These are phyloP conservation scores for Aspergillus hortae DNA, from an alignment of 2,329 filamentous ascomycete species.

Conservation along the genomic window DNA sequence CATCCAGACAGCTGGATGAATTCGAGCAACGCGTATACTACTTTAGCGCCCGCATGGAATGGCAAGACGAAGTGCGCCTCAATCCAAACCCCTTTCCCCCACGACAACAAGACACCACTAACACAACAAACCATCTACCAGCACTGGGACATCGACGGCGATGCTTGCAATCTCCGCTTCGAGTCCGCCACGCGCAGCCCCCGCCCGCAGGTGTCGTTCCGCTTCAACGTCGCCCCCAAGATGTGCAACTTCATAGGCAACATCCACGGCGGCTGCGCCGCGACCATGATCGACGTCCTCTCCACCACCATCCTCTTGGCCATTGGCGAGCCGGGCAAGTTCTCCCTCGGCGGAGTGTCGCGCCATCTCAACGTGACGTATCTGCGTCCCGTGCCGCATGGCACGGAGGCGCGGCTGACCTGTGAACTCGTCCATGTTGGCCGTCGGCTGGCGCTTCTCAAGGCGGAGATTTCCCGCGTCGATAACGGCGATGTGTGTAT, in stretches of 20 bases:
- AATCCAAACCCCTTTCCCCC: neutral
- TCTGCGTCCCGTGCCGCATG: constrained; percentile 57
- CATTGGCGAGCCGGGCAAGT: constrained; percentile 57
- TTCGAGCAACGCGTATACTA: constrained; percentile 31
- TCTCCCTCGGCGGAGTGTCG: constrained; percentile 61
- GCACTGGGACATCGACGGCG: constrained; percentile 29
- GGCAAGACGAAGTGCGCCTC: constrained; percentile 14
- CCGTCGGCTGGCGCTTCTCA: constrained; percentile 51
- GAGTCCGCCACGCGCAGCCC: constrained; percentile 36
- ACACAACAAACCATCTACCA: constrained; percentile 11
- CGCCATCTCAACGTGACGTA: constrained; percentile 66
- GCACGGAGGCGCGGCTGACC: constrained; percentile 51
- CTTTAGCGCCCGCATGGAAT: constrained; percentile 20
- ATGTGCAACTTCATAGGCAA: constrained; percentile 90
- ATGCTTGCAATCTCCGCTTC: constrained; percentile 31
- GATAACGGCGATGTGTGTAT: constrained; percentile 54
- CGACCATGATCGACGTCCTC: constrained; percentile 65
- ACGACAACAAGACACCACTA: neutral
- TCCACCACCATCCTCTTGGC: constrained; percentile 59
- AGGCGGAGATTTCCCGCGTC: constrained; percentile 53
- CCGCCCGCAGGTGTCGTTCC: constrained; percentile 31
- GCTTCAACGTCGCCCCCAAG: constrained; percentile 69
- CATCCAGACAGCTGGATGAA: constrained; percentile 24
- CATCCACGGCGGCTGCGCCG: constrained; percentile 76
- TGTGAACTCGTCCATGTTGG: constrained; percentile 59